Evolutionary conservation across 495 filamentous ascomycete species (phyloP).

Genomic region (Xylaria venustula): DNA sequence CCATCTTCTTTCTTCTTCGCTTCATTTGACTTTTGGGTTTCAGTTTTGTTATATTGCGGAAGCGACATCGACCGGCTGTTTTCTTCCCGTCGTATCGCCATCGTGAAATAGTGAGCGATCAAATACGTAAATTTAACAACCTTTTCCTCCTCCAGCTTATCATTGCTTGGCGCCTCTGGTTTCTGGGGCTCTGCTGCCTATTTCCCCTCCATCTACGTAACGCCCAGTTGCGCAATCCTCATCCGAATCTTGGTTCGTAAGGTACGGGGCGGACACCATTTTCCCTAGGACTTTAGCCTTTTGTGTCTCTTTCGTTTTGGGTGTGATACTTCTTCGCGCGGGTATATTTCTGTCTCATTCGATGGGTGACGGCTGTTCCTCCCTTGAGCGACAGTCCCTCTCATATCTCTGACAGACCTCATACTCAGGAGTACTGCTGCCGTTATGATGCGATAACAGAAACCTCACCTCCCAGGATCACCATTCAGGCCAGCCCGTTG

Average conservation of each 20-base stretch:
- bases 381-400: constrained; percentile 1
- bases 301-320: not conserved
- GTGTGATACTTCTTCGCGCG: not conserved
- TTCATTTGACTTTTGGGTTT: not conserved
- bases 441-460: not conserved
- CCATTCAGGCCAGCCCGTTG: not conserved
- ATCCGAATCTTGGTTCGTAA: not conserved
- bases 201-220: not conserved
- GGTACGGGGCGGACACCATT: too few species aligned
- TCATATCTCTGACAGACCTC: not conserved
- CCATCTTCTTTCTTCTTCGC: not conserved
- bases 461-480: not conserved
- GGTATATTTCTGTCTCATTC: not conserved
- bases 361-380: not conserved
- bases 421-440: not conserved
- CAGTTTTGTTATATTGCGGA: not conserved
- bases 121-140: not conserved
- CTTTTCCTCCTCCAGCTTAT: not conserved
- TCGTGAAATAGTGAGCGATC: too few species aligned
- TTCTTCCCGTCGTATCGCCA: not conserved
- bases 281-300: not conserved
- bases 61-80: not conserved
- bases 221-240: not conserved
- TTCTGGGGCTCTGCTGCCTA: not conserved
- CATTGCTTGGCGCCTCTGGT: constrained; percentile 2